Base-by-base conservation (phyloP, 2,329 filamentous ascomycete genomes). In the Rhinocladiella mackenziei region DNA sequence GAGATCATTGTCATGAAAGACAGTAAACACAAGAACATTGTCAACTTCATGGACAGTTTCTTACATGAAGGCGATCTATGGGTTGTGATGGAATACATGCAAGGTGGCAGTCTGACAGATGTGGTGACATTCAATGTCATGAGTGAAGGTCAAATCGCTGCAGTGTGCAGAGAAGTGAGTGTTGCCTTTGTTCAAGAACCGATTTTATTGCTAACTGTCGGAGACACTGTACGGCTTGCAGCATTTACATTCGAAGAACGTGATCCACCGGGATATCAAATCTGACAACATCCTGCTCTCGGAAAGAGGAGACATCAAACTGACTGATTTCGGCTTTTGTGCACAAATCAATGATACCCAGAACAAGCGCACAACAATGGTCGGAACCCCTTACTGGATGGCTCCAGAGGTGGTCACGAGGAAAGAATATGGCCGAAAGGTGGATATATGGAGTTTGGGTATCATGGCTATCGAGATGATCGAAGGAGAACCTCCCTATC, bases 401-500 rank as follows among this genome's bases (percentile, higher is more conserved):
- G 92, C 92, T 1, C 92, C 92, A 3, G 92, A 98, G 68, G 91
- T 98, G 15, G 92, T 98, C 19, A 97, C 89, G 5, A 77, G 89
- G 30, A 97, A 97, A 66, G 92, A 97, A 68, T 98, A 98, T 67
- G 92, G 92, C 55, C 84, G 91, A 52, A 98, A 97, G 68, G 91
- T 98, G 42, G 92, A 98, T 62, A 96, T 98, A 57, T 98, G 92
- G 92, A 94, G 87, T 47, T 73, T 98, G 32, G 92, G 92, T 47
- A 98, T 98, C 69, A 97, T 98, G 92, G 89, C 92, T 5, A 97
- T 98, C 60, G 92, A 98, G 68, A 98, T 98, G 92, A 95, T 98
- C 55, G 92, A 97, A 69, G 92, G 91, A 63, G 92, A 97, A 65
- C 92, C 92, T 9, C 92, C 92, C 17, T 98, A 97, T 63, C 75